Base-by-base conservation (phyloP, 805 yeast genomes). In the Teunomyces kruisii region DNA sequence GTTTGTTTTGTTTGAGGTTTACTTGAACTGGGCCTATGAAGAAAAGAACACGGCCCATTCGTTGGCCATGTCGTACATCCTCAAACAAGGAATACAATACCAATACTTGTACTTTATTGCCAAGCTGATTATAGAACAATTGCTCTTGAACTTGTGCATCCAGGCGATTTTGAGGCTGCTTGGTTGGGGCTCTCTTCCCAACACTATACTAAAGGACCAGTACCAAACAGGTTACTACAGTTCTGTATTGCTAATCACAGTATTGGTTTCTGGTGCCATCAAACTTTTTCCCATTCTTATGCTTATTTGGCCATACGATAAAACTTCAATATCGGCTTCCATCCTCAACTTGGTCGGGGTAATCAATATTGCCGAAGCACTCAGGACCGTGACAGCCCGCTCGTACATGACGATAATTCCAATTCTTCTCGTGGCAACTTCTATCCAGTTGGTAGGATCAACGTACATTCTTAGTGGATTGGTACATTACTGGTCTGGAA, bases 301-400 rank as follows among this genome's bases (percentile, higher is more conserved):
- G 91, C 72, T 94, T 27, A 92, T 94, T 29, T 94, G 99, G 99
- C 94, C 96, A 0, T 94, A 94, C 58, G 97, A 94, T 58, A 58
- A 58, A 31, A 79, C 86, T n/a, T 73, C 84, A 1, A 72, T 85
- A 3, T 84, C 86, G 0, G 76, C 82, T 15, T 68, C 71, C 5
- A 24, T 22, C 8, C 85, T 87, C 26, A 78, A 78, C 47, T 69
- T 80, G 52, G 76, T 84, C 3, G 84, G 86, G 0, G 75, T 76
- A 36, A 61, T 84, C 42, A 84, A 80, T 50, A 71, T 81, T n/a
- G 65, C 84, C 6, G 96, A 88, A 56, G 83, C 90, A 5, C 28
- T 65, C 32, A 53, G 53, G 31, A 42, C 55, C 47, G 49, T 56
- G 30, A 61, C 71, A 4, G 46, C 46, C 27, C 37, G 39, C 12